A percentile compares a stretch with the other conserved stretches of the same genome.
Conservation (phyloP, 768 basidiomycete species). For the Lentinula raphanica region DNA sequence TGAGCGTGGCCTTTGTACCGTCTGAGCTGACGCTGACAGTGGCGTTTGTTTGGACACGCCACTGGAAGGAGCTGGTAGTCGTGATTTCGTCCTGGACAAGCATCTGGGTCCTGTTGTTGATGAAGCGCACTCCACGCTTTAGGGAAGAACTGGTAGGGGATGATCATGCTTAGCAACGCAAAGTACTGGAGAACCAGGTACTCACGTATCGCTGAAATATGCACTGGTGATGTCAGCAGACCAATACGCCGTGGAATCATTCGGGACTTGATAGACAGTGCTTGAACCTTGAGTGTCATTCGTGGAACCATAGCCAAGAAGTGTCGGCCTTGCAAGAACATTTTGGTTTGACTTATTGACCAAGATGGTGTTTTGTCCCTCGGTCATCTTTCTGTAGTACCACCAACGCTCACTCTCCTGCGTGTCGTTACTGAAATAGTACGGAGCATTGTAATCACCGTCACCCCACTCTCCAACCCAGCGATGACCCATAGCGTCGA, state of each 20-base stretch:
- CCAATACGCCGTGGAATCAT: constrained; percentile 75
- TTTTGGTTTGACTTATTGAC: constrained; percentile 76
- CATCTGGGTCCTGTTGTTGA: constrained; percentile 84
- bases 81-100: constrained; percentile 91
- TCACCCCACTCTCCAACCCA: constrained; percentile 96
- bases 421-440: constrained; percentile 73
- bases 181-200: constrained; percentile 32
- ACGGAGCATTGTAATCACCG: constrained; percentile 66
- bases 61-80: constrained; percentile 54
- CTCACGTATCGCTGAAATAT: constrained; percentile 63
- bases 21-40: constrained; percentile 42
- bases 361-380: constrained; percentile 94
- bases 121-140: constrained; percentile 76
- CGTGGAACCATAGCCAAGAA: constrained; percentile 41
- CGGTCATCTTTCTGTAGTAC: constrained; percentile 95
- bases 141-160: constrained; percentile 54
- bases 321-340: constrained; percentile 58
- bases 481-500: constrained; percentile 88
- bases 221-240: constrained; percentile 72
- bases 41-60: constrained; percentile 97
- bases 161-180: constrained; percentile 7
- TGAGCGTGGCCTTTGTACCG: constrained; percentile 70
- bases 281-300: constrained; percentile 78
- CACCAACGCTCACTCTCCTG: constrained; percentile 75
- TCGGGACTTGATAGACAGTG: constrained; percentile 62